Evolutionary conservation across 140 eudicot species (phyloP).

Genomic region (Cichorium intybus): DNA sequence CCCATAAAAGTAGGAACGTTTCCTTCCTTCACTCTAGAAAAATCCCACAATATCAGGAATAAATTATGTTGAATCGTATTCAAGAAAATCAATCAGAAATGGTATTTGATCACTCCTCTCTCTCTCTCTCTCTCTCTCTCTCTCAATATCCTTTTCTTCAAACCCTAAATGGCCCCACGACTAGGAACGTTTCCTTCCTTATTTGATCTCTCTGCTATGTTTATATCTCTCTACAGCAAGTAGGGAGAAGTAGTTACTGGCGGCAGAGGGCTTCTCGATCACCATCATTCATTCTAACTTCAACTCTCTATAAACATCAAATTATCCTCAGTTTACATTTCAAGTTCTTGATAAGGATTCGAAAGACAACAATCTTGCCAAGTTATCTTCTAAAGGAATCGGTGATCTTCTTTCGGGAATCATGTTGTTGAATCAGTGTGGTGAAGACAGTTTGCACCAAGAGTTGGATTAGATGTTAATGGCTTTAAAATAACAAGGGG

Average conservation of each 20-base stretch:
- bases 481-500: conserved; percentile 5
- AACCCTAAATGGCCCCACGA: no score
- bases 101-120: no score
- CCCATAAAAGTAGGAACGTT: no score
- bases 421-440: conserved; percentile 17
- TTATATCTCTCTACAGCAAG: no score
- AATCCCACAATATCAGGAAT: no score
- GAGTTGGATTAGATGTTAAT: conserved; percentile 27
- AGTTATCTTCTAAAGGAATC: conserved; percentile 10
- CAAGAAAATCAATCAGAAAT: no score
- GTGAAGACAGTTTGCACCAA: conserved; percentile 19
- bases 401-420: neutral
- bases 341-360: conserved; percentile 31
- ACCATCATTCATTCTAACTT: conserved; percentile 52
- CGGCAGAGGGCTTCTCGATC: conserved; percentile 47
- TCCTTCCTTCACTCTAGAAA: no score
- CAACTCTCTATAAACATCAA: conserved; percentile 45
- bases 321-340: conserved; percentile 51
- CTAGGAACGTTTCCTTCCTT: no score
- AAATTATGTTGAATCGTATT: no score
- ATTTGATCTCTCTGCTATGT: no score
- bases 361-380: neutral
- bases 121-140: no score
- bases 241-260: neutral
- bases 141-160: no score